Conservation (phyloP, 2,329 filamentous ascomycete species). For the Diaporthe destruens region DNA sequence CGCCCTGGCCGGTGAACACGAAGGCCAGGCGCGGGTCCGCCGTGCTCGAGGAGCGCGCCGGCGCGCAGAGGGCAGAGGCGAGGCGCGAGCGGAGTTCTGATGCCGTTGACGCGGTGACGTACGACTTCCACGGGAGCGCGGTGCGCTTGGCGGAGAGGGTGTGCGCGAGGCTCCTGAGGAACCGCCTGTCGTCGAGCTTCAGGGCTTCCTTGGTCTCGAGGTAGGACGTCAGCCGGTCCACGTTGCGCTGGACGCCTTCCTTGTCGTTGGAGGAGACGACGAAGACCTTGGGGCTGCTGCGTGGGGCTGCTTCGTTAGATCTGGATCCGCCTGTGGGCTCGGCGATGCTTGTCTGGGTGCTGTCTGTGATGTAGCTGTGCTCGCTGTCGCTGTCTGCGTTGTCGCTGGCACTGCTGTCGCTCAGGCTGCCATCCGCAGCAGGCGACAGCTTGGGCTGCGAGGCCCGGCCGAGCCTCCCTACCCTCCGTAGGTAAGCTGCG, state of each 20-base stretch:
- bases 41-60: conserved; percentile 19
- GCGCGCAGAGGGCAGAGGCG: background rate
- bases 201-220: conserved; percentile 3
- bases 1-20: conserved; percentile 43
- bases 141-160: conserved; percentile 48
- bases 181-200: background rate
- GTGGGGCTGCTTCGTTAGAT: background rate
- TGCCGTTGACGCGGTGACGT: conserved; percentile 31
- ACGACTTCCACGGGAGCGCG: conserved; percentile 47
- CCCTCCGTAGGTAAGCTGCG: too few species aligned
- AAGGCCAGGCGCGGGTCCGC: conserved; percentile 32
- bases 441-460: too few species aligned
- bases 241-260: background rate
- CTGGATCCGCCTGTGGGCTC: background rate
- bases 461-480: too few species aligned
- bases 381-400: too few species aligned
- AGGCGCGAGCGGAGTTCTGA: background rate
- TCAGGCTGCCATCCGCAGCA: too few species aligned
- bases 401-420: too few species aligned
- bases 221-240: background rate
- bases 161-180: conserved; percentile 46
- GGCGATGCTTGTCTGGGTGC: background rate
- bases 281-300: background rate
- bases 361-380: too few species aligned
- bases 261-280: conserved; percentile 27